These are phyloP conservation scores for Fusarium incarnatum DNA, from an alignment of 2,329 filamentous ascomycete genomes.

Conservation along the genomic window DNA sequence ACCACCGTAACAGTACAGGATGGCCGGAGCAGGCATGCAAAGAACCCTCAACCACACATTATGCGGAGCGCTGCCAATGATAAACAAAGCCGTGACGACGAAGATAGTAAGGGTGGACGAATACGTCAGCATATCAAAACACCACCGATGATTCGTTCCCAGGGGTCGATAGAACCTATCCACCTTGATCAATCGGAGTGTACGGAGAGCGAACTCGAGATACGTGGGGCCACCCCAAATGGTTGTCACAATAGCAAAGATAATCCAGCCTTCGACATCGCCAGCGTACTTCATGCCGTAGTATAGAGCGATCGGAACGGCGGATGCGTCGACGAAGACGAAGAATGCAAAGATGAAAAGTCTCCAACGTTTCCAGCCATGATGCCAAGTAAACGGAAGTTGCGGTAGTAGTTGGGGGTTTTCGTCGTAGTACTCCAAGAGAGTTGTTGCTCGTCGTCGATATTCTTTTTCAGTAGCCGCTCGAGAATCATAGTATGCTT, in stretches of 20 bases:
- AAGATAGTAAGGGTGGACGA: slow-evolving; percentile 61
- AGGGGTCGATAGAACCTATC: slow-evolving; percentile 63
- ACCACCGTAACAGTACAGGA: slow-evolving; percentile 61
- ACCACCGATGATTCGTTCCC: slow-evolving; percentile 60
- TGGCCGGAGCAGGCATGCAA: slow-evolving; percentile 63
- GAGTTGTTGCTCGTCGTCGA: slow-evolving; percentile 50
- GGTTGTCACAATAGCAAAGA: slow-evolving; percentile 65
- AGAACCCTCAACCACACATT: slow-evolving; percentile 62
- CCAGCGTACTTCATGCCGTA: slow-evolving; percentile 61
- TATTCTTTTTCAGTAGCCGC: slow-evolving; percentile 53
- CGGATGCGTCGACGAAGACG: slow-evolving; percentile 58
- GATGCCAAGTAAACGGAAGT: slow-evolving; percentile 57
- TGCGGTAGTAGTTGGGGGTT: slow-evolving; percentile 55
- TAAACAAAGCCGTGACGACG: slow-evolving; percentile 61
- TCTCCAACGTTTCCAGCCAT: slow-evolving; percentile 55
- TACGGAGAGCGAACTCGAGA: slow-evolving; percentile 63
- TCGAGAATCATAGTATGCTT: slow-evolving; percentile 56
- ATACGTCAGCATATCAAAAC: slow-evolving; percentile 62
- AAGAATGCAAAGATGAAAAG: slow-evolving; percentile 62
- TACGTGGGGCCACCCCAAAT: slow-evolving; percentile 68
- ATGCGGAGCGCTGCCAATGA: slow-evolving; percentile 64
- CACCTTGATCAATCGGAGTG: slow-evolving; percentile 60
- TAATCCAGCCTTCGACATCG: slow-evolving; percentile 54
- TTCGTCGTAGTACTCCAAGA: slow-evolving; percentile 56
- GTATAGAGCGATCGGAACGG: slow-evolving; percentile 63